Evolutionary conservation across 495 filamentous ascomycete species (phyloP).

Genomic region (Pseudevernia furfuracea): DNA sequence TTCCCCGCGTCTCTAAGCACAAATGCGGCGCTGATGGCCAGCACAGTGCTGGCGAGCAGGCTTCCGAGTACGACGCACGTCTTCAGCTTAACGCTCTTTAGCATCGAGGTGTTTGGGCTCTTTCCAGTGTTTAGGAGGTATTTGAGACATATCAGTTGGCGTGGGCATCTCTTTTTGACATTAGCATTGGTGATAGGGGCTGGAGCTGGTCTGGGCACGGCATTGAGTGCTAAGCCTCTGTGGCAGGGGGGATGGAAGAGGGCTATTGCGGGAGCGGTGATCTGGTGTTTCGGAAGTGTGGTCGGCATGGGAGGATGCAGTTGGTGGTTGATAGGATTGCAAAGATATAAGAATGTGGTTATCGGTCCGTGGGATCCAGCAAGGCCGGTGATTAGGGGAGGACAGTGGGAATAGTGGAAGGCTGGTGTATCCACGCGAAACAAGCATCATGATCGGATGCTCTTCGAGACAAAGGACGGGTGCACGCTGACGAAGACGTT

Average conservation of each 20-base stretch:
- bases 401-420: conserved; percentile 22
- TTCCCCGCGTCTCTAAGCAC: conserved; percentile 85
- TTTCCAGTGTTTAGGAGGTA: conserved; percentile 92
- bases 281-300: conserved; percentile 61
- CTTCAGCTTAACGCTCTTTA: conserved; percentile 90
- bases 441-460: background rate
- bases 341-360: conserved; percentile 99
- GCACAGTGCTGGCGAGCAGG: conserved; percentile 81
- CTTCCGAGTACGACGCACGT: conserved; percentile 86
- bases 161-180: conserved; percentile 71
- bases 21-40: conserved; percentile 92
- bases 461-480: background rate
- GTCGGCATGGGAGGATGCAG: conserved; percentile 87
- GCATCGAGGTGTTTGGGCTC: conserved; percentile 92
- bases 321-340: conserved; percentile 95
- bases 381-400: conserved; percentile 59
- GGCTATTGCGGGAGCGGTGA: conserved; percentile 60
- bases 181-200: conserved; percentile 71
- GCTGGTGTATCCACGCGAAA: background rate
- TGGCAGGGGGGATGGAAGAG: conserved; percentile 62
- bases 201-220: conserved; percentile 68
- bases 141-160: conserved; percentile 74
- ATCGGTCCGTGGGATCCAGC: conserved; percentile 97
- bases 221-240: conserved; percentile 42
- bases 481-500: background rate